A percentile compares a stretch with the other conserved stretches of the same genome.
phyloP scores from a whole-genome alignment of 2,329 filamentous ascomycete species.

The Neospermospora avenae region DNA sequence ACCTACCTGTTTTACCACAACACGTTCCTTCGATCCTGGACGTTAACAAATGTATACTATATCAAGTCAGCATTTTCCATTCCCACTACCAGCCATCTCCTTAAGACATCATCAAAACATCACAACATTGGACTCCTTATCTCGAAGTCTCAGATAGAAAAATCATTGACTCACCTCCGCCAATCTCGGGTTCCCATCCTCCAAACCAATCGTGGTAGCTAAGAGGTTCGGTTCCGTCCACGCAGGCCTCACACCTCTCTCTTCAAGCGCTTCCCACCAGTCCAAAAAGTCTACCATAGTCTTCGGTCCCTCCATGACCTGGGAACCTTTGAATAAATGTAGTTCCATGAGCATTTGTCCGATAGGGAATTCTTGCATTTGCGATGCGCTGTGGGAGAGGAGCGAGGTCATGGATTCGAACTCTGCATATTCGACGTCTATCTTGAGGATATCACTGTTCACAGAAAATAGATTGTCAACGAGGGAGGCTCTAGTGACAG shows the following conservation, averaged over 20 bases:
- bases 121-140: no score
- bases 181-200: slow-evolving; percentile 22
- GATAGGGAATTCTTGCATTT: slow-evolving; percentile 24
- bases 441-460: slow-evolving; percentile 39
- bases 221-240: slow-evolving; percentile 32
- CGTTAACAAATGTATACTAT: slow-evolving; percentile 3
- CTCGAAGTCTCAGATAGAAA: no score
- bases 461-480: slow-evolving; percentile 27
- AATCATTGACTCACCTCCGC: slow-evolving; percentile 14
- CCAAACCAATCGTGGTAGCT: slow-evolving; percentile 22
- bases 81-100: not conserved
- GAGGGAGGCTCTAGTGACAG: not conserved
- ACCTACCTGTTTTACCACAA: not conserved
- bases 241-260: slow-evolving; percentile 27
- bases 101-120: no score
- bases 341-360: slow-evolving; percentile 30
- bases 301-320: slow-evolving; percentile 14
- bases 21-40: not conserved
- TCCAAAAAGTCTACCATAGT: slow-evolving; percentile 25
- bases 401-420: slow-evolving; percentile 35
- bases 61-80: not conserved
- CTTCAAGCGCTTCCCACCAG: slow-evolving; percentile 34
- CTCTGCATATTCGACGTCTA: slow-evolving; percentile 40
- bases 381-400: slow-evolving; percentile 29
- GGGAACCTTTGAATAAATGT: slow-evolving; percentile 20